These are phyloP conservation scores for Leccinum longicurvipes DNA, from an alignment of 768 basidiomycete species.

Conservation along the genomic window DNA sequence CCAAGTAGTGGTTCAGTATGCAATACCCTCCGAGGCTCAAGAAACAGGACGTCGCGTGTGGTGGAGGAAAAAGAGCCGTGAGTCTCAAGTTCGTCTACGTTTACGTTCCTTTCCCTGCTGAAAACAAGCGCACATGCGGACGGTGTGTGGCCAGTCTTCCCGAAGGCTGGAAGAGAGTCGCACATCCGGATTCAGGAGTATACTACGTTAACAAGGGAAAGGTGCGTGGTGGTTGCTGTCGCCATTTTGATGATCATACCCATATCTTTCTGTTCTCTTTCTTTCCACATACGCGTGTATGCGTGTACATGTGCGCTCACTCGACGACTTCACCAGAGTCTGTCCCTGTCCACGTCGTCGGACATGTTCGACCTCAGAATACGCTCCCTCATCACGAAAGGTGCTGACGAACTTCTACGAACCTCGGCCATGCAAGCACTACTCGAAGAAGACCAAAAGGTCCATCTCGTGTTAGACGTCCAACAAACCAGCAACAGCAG, in stretches of 20 bases:
- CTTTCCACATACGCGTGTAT: background rate
- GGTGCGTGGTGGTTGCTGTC: slow-evolving; percentile 17
- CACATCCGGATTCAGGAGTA: slow-evolving; percentile 32
- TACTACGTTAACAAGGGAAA: slow-evolving; percentile 32
- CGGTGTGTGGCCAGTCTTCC: slow-evolving; percentile 8
- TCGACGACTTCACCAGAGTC: background rate
- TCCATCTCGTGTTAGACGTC: slow-evolving; percentile 19
- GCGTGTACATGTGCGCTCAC: background rate
- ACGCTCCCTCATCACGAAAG: slow-evolving; percentile 11
- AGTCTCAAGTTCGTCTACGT: slow-evolving; percentile 4
- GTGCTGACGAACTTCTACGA: slow-evolving; percentile 3
- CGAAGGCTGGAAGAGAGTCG: slow-evolving; percentile 26
- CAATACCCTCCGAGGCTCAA: background rate
- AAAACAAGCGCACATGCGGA: background rate
- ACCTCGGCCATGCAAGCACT: slow-evolving; percentile 4
- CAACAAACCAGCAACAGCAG: background rate
- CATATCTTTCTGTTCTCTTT: background rate
- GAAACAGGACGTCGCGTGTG: background rate
- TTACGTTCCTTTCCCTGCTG: background rate
- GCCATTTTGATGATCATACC: background rate
- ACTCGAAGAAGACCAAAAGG: slow-evolving; percentile 10
- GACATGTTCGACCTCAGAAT: slow-evolving; percentile 4
- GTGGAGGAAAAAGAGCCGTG: background rate
- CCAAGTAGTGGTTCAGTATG: background rate
- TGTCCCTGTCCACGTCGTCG: slow-evolving; percentile 15